A percentile compares a stretch with the other conserved stretches of the same genome.
Evolutionary conservation across 176 grass and related monocot species (phyloP).

Genomic region (Carex scoparia): DNA sequence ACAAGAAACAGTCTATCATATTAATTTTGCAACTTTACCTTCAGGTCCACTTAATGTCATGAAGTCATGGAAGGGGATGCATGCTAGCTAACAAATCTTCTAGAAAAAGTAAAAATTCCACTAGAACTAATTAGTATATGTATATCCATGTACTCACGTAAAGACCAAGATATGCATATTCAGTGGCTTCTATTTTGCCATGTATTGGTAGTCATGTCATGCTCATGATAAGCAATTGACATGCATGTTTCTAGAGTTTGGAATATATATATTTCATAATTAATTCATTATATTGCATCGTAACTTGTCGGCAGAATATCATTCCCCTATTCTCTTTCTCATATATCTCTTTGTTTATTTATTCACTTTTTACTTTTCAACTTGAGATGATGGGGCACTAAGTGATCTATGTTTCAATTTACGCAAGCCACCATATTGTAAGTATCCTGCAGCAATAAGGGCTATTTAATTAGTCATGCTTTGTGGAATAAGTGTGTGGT

Average conservation of each 20-base stretch:
- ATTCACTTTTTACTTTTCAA: not conserved
- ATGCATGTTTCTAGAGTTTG: constrained; percentile 15
- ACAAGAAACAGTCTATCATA: not conserved
- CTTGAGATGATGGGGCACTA: constrained; percentile 1
- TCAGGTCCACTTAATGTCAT: not conserved
- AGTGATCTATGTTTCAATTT: not conserved
- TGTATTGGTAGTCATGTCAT: constrained; percentile 18
- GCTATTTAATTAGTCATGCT: not conserved
- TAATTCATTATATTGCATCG: not conserved
- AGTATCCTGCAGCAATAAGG: not conserved
- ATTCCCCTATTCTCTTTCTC: not conserved
- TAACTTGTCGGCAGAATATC: constrained; percentile 27
- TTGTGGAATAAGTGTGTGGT: too few relatives aligned
- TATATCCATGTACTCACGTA: constrained; percentile 21
- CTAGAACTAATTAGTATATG: not conserved
- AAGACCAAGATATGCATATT: constrained; percentile 20
- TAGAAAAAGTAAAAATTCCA: constrained; percentile 5
- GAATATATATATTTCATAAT: constrained; percentile 8
- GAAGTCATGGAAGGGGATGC: not conserved
- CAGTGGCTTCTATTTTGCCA: not conserved
- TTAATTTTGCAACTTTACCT: not conserved
- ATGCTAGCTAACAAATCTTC: constrained; percentile 14
- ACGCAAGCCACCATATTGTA: not conserved
- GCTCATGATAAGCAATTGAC: constrained; percentile 24
- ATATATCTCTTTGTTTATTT: not conserved